phyloP scores from a whole-genome alignment of 2,329 filamentous ascomycete species.

The Ophiocordyceps unilateralis region DNA sequence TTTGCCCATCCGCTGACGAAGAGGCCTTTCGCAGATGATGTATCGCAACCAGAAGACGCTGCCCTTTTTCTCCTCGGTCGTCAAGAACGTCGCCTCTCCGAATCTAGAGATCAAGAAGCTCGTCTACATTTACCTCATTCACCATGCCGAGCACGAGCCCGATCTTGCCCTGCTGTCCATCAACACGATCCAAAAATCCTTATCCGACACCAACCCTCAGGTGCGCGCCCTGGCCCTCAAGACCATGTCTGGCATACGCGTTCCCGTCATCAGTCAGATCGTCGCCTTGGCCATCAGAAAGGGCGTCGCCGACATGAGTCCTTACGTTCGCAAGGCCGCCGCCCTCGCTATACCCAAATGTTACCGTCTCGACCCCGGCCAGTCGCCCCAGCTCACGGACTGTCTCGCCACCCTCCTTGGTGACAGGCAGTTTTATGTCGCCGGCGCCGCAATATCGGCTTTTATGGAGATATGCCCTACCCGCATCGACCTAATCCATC shows the following conservation, averaged over 20 bases:
- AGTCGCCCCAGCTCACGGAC: conserved; percentile 69
- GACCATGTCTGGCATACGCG: conserved; percentile 94
- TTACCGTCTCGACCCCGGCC: conserved; percentile 75
- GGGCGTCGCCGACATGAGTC: conserved; percentile 84
- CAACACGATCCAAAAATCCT: conserved; percentile 96
- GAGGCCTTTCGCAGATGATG: conserved; percentile 58
- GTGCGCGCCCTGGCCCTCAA: conserved; percentile 81
- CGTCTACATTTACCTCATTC: conserved; percentile 94
- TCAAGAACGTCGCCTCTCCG: conserved; percentile 92
- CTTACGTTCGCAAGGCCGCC: conserved; percentile 80
- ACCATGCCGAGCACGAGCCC: conserved; percentile 90
- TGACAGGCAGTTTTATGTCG: conserved; percentile 93
- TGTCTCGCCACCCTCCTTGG: conserved; percentile 63
- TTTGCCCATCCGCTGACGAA: conserved; percentile 2
- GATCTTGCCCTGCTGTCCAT: conserved; percentile 91
- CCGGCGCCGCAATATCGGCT: conserved; percentile 76
- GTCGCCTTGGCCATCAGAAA: conserved; percentile 92
- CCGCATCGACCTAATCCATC: conserved; percentile 73
- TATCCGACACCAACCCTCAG: conserved; percentile 82
- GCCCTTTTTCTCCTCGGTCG: conserved; percentile 89
- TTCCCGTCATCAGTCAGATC: conserved; percentile 95
- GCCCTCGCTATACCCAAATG: conserved; percentile 93
- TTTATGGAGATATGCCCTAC: conserved; percentile 84
- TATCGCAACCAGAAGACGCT: conserved; percentile 78
- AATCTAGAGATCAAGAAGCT: conserved; percentile 95